A percentile compares a stretch with the other conserved stretches of the same genome.
Conservation (phyloP, 1,284 basidiomycete species). For the Cryptococcus amylolentus region DNA sequence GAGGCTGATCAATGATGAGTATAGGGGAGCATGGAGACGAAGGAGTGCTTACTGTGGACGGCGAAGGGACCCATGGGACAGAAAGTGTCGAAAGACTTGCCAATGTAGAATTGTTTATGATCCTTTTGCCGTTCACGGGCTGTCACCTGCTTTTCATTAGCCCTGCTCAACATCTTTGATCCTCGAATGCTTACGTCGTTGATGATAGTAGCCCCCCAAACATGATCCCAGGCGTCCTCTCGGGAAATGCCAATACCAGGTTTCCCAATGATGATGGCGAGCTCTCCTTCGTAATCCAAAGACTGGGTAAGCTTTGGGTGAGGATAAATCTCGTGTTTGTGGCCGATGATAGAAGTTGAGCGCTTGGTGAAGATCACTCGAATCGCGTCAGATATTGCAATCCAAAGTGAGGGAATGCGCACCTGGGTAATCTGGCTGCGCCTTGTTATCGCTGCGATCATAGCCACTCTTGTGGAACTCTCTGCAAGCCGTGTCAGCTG, state of each 20-base stretch:
- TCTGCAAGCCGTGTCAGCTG: slow-evolving; percentile 4
- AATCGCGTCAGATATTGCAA: not conserved
- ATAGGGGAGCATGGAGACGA: not conserved
- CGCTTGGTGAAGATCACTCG: slow-evolving; percentile 47
- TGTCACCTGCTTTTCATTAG: slow-evolving; percentile 17
- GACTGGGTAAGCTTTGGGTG: slow-evolving; percentile 38
- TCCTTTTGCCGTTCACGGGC: slow-evolving; percentile 40
- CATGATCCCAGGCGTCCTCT: slow-evolving; percentile 43
- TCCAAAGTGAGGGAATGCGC: not conserved
- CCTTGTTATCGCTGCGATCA: slow-evolving; percentile 34
- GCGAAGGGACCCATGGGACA: slow-evolving; percentile 43
- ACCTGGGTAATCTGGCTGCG: slow-evolving; percentile 32
- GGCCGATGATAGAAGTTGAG: slow-evolving; percentile 36
- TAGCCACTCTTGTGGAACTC: slow-evolving; percentile 37
- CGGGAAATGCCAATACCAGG: slow-evolving; percentile 37
- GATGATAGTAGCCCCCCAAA: slow-evolving; percentile 41
- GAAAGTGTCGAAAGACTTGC: slow-evolving; percentile 47
- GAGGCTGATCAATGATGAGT: slow-evolving; percentile 13
- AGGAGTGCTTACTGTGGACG: slow-evolving; percentile 19
- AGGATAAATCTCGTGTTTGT: slow-evolving; percentile 31
- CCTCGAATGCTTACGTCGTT: slow-evolving; percentile 30
- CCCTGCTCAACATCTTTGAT: not conserved
- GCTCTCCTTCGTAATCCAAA: slow-evolving; percentile 46
- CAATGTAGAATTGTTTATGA: slow-evolving; percentile 46
- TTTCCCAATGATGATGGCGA: slow-evolving; percentile 44